Percentiles rank a stretch among this genome's conserved stretches.
These are phyloP conservation scores for Podospora conica DNA, from an alignment of 495 filamentous ascomycete species.

Conservation along the genomic window DNA sequence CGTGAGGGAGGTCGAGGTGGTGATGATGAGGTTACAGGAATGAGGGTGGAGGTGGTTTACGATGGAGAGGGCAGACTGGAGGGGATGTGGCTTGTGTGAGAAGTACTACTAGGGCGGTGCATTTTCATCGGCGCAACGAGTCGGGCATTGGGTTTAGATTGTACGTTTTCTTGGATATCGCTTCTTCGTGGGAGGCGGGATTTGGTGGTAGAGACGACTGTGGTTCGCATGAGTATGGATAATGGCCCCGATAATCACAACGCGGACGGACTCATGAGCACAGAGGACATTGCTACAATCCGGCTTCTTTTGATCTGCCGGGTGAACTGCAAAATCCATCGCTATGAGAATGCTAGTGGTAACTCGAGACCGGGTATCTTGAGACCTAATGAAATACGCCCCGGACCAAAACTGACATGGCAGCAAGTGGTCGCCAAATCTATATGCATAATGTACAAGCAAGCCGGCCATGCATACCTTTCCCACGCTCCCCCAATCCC, in stretches of 20 bases:
- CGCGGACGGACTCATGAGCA: neutral
- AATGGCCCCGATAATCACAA: neutral
- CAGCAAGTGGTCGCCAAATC: neutral
- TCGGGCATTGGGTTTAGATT: slow-evolving; percentile 1
- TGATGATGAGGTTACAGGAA: neutral
- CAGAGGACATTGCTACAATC: neutral
- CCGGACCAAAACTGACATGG: neutral
- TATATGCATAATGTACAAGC: no score
- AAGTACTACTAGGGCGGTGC: neutral
- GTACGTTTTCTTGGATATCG: neutral
- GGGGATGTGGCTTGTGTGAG: neutral
- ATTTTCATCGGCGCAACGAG: neutral
- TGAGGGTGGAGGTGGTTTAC: neutral
- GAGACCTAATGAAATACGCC: neutral
- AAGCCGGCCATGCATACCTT: neutral
- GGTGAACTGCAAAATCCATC: neutral
- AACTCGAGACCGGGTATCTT: neutral
- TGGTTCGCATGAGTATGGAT: neutral
- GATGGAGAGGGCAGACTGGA: neutral
- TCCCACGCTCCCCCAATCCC: neutral
- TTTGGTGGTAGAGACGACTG: neutral
- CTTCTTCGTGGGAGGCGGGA: neutral
- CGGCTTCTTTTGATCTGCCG: neutral
- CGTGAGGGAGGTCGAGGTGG: slow-evolving; percentile 13
- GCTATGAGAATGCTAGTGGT: neutral